A percentile compares a stretch with the other conserved stretches of the same genome.
These are phyloP conservation scores for Paramecium caudatum DNA, from an alignment of 73 alveolate genomes.

Conservation along the genomic window DNA sequence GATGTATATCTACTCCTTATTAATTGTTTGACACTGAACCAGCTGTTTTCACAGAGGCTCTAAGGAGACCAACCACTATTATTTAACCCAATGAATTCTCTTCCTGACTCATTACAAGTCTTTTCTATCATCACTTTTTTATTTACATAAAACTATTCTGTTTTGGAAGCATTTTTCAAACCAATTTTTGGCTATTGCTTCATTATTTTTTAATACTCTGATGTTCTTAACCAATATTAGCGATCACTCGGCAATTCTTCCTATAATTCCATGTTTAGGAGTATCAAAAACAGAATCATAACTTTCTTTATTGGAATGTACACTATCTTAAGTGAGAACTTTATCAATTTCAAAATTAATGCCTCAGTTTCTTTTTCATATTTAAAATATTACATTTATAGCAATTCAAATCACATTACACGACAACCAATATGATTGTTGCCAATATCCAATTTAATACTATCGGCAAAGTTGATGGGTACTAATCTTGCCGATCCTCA, in stretches of 20 bases:
- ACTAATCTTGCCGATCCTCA: slow-evolving; percentile 49
- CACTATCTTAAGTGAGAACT: slow-evolving; percentile 77
- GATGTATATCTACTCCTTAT: slow-evolving; percentile 84
- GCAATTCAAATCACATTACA: not conserved
- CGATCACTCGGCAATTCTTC: slow-evolving; percentile 4
- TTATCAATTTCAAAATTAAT: slow-evolving; percentile 71
- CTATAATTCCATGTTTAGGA: slow-evolving; percentile 71
- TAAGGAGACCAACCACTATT: slow-evolving; percentile 81
- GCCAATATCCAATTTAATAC: slow-evolving; percentile 37
- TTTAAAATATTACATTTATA: not conserved
- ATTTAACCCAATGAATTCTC: slow-evolving; percentile 83
- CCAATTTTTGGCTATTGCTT: slow-evolving; percentile 76
- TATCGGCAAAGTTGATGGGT: slow-evolving; percentile 12
- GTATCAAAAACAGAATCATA: slow-evolving; percentile 75
- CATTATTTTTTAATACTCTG: slow-evolving; percentile 62
- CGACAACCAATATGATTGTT: not conserved
- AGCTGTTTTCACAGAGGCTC: slow-evolving; percentile 83
- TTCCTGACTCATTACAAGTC: slow-evolving; percentile 47
- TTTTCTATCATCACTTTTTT: slow-evolving; percentile 69
- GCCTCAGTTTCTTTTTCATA: not conserved
- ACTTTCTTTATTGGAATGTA: slow-evolving; percentile 82
- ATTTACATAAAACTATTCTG: slow-evolving; percentile 80
- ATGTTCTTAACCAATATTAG: not conserved
- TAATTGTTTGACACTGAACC: slow-evolving; percentile 79
- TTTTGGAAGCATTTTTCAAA: slow-evolving; percentile 67